Percentiles rank a stretch among this genome's conserved stretches.
These are phyloP conservation scores for Theileria parva DNA, from an alignment of 169 alveolate species.

Conservation along the genomic window DNA sequence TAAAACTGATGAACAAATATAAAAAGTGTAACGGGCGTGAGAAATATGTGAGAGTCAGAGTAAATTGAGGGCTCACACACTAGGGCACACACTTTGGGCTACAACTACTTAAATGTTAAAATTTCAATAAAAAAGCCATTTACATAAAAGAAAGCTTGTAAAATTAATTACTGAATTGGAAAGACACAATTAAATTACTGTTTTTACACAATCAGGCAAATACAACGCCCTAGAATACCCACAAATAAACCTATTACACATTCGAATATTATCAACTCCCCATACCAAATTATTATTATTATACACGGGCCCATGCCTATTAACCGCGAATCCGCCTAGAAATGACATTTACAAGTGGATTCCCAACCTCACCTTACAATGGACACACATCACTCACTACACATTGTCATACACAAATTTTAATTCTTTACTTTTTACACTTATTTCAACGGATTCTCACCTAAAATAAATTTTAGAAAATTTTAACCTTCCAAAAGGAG, in stretches of 20 bases:
- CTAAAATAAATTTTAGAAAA: no score
- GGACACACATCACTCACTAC: not conserved
- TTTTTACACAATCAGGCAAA: conserved; percentile 1
- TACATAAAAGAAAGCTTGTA: not conserved
- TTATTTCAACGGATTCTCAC: no score
- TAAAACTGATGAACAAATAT: not conserved
- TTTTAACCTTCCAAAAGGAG: not conserved
- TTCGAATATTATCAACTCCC: not conserved
- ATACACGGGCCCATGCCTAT: no score
- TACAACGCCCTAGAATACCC: conserved; percentile 26
- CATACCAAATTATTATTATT: not conserved
- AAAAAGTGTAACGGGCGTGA: not conserved
- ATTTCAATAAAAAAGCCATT: not conserved
- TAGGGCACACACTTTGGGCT: conserved; percentile 8
- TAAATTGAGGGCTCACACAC: conserved; percentile 6
- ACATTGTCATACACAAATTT: not conserved
- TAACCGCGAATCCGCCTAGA: not conserved
- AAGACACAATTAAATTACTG: not conserved
- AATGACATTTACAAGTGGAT: not conserved
- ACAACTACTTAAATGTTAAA: not conserved
- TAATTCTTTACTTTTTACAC: no score
- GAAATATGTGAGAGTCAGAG: not conserved
- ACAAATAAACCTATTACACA: conserved; percentile 5
- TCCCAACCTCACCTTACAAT: not conserved
- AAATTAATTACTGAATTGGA: not conserved